Evolutionary conservation across 2,329 filamentous ascomycete genomes (phyloP), one percentile per base, ranked within the genome.

Genomic region (Alternaria ventricosa): DNA sequence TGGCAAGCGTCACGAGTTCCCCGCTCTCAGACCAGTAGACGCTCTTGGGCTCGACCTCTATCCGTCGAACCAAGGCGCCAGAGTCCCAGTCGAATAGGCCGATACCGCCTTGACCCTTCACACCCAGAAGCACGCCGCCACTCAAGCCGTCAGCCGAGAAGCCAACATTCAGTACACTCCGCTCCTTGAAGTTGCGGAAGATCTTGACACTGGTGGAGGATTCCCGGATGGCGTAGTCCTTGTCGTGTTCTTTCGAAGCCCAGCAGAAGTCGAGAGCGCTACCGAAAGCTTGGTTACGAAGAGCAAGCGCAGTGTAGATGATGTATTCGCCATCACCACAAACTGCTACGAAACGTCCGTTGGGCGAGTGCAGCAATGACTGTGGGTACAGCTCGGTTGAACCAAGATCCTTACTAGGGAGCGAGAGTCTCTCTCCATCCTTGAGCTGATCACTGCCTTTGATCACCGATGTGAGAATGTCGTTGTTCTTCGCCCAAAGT

Each of bases 281-380:
- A 22, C 96, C 96, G 75, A 99, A 99, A 4, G 94, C 94, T 84
- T 98, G 97, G 83, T 99, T 98, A 78, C 96, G 90, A 88, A 96
- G 97, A 4, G 95, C 95, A 62, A 98, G 87, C 60, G 96, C 94
- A 27, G 96, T 98, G 84, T 98, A 98, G 75, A 98, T 97, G 79
- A 98, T 98, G 83, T 97, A 99, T 82, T 99, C 96, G 66, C 96
- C 96, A 78, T 99, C 96, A 70, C 96, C 96, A 70, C 95, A 98
- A 3, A 94, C 90, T 18, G 92, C 92, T 53, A 96, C 92, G 71
- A 96, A 96, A 64, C 94, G 89, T 55, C 94, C 94, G 73, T 99
- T 99, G 36, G 96, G 93, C n/a, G 94, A 97, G 83, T 99, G 96
- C 36, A 93, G 88, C 55, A 99, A 87, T 0, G 94, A 97, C 78